A percentile compares a stretch with the other conserved stretches of the same genome.
Evolutionary conservation across 2,329 filamentous ascomycete species (phyloP).

Genomic region (Fusarium tupiense): DNA sequence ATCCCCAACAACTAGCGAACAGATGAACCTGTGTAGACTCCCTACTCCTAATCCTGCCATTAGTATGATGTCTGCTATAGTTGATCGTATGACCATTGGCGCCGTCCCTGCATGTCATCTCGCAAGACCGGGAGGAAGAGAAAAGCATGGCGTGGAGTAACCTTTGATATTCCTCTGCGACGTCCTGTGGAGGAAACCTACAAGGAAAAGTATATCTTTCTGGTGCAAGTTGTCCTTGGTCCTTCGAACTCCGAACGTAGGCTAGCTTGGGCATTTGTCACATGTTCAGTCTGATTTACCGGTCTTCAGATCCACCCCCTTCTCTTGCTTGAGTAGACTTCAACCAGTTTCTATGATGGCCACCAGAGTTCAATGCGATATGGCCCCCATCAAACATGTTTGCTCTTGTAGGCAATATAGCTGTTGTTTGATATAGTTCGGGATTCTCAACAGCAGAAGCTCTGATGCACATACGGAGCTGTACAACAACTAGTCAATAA

Average conservation of each 20-base stretch:
- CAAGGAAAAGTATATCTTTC: background rate
- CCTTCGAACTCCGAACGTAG: background rate
- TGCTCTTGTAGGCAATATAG: background rate
- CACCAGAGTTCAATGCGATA: background rate
- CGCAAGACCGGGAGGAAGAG: background rate
- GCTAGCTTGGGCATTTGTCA: background rate
- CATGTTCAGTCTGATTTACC: background rate
- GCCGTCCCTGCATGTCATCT: background rate
- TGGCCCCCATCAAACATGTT: background rate
- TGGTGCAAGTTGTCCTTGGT: background rate
- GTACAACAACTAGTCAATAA: background rate
- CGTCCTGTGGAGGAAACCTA: background rate
- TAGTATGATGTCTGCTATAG: background rate
- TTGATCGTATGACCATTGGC: background rate
- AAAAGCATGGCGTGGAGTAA: background rate
- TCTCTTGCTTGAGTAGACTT: background rate
- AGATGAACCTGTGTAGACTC: background rate
- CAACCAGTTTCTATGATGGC: background rate
- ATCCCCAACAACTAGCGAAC: background rate
- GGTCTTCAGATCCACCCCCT: background rate
- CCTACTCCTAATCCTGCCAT: background rate
- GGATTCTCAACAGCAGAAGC: background rate
- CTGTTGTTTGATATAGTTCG: background rate
- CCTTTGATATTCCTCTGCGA: background rate
- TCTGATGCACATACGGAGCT: background rate